Conservation (phyloP, 2,329 filamentous ascomycete species). For the Raffaelea albimanens region DNA sequence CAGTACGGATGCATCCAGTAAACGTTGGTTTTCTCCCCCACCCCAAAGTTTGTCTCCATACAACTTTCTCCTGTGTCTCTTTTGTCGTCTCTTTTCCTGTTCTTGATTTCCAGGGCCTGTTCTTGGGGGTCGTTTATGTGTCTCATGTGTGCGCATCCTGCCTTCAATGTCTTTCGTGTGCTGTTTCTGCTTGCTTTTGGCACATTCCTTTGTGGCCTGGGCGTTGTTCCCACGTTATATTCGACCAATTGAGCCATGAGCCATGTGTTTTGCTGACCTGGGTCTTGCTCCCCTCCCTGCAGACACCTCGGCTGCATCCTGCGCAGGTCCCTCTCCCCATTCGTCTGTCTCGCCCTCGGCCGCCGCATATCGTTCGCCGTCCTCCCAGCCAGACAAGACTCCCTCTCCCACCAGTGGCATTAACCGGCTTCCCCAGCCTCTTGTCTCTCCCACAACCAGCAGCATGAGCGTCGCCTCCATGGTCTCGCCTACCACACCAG, state of each 20-base stretch:
- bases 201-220: too few relatives aligned
- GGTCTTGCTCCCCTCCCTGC: background rate
- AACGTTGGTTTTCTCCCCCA: conserved; percentile 30
- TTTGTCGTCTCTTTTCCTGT: background rate
- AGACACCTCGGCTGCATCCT: conserved; percentile 37
- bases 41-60: conserved; percentile 3
- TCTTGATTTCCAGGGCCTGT: background rate
- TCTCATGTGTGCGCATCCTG: too few relatives aligned
- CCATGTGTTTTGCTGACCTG: background rate
- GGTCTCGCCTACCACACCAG: conserved; percentile 49
- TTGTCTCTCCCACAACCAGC: conserved; percentile 45
- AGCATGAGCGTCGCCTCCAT: conserved; percentile 60
- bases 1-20: conserved; percentile 37
- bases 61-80: conserved; percentile 9
- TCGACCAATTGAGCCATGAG: too few relatives aligned
- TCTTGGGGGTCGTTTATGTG: background rate
- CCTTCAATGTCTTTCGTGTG: too few relatives aligned
- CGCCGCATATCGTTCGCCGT: conserved; percentile 6
- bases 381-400: conserved; percentile 41
- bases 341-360: conserved; percentile 21
- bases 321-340: conserved; percentile 16
- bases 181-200: too few relatives aligned
- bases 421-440: conserved; percentile 39
- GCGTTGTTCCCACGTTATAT: too few relatives aligned
- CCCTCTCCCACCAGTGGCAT: conserved; percentile 47